Evolutionary conservation across 78 protist species (phyloP).

Genomic region (Dictyostelium capitatum): DNA sequence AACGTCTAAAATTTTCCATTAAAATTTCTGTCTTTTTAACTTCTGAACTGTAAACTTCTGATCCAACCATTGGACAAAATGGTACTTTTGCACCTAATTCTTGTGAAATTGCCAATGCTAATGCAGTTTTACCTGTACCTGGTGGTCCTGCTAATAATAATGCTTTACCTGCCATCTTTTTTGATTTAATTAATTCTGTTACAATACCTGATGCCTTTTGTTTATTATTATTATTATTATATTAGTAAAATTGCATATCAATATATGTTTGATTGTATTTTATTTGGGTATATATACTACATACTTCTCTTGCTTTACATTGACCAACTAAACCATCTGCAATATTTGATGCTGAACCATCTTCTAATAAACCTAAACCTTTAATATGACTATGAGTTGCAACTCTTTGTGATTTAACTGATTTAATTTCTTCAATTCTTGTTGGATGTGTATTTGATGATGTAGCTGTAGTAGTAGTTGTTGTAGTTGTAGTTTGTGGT

Average conservation of each 20-base stretch:
- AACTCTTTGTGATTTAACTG: constrained; percentile 93
- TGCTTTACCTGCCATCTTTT: constrained; percentile 99
- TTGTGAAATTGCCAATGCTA: constrained; percentile 98
- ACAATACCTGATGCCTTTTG: constrained; percentile 97
- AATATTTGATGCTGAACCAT: constrained; percentile 92
- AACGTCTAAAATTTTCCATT: constrained; percentile 99
- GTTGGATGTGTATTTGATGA: background rate
- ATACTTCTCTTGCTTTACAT: constrained; percentile 97
- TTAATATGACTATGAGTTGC: constrained; percentile 98
- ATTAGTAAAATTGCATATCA: constrained; percentile 19
- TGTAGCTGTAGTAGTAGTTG: background rate
- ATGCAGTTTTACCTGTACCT: constrained; percentile 99
- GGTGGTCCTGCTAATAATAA: constrained; percentile 99
- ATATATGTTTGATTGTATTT: too few species aligned
- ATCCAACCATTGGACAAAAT: constrained; percentile 99
- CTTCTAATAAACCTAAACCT: constrained; percentile 98
- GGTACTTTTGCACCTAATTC: constrained; percentile 99
- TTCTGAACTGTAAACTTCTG: constrained; percentile 98
- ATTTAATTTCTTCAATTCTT: constrained; percentile 94
- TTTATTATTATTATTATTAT: background rate
- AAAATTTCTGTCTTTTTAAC: constrained; percentile 99
- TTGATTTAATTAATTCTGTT: constrained; percentile 97
- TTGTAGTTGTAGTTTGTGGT: background rate
- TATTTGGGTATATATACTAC: background rate
- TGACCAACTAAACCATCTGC: constrained; percentile 99